Conservation (phyloP, 164 flowering plant genomes). For the Aristolochia fimbriata region DNA sequence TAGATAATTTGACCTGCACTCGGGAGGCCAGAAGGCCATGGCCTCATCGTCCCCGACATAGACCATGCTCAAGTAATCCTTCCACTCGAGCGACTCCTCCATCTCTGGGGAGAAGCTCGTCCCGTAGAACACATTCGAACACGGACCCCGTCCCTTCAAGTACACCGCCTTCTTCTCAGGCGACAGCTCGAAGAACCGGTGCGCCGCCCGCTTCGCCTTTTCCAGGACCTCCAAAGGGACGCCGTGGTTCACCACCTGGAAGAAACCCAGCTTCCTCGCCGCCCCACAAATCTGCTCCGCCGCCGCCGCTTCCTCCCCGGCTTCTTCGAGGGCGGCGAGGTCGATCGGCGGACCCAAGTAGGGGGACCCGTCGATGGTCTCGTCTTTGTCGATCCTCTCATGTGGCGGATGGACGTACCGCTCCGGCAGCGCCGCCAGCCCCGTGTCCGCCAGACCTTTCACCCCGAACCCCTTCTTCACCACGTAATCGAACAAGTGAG, state of each 20-base stretch:
- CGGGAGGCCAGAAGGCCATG: slow-evolving; percentile 11
- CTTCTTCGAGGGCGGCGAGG: slow-evolving; percentile 6
- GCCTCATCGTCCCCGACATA: slow-evolving; percentile 14
- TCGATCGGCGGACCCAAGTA: slow-evolving; percentile 12
- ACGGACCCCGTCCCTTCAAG: slow-evolving; percentile 8
- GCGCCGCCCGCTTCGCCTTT: slow-evolving; percentile 10
- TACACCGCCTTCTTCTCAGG: slow-evolving; percentile 10
- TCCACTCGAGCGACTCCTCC: slow-evolving; percentile 15
- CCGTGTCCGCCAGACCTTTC: slow-evolving; percentile 13
- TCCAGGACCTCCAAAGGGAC: slow-evolving; percentile 9
- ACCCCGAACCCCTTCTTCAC: slow-evolving; percentile 14
- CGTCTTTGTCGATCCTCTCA: slow-evolving; percentile 10
- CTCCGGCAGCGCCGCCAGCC: slow-evolving; percentile 5
- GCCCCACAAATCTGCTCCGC: slow-evolving; percentile 6
- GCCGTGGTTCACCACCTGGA: slow-evolving; percentile 19
- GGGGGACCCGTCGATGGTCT: slow-evolving; percentile 9
- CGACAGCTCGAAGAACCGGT: slow-evolving; percentile 11
- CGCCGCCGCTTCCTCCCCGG: slow-evolving; percentile 8
- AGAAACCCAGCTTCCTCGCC: slow-evolving; percentile 12
- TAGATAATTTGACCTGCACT: slow-evolving; percentile 14
- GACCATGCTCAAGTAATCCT: slow-evolving; percentile 16
- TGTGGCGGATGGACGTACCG: slow-evolving; percentile 14
- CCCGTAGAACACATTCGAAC: slow-evolving; percentile 11
- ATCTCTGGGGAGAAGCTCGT: slow-evolving; percentile 16
- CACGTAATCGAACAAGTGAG: slow-evolving; percentile 8